Percentiles rank a stretch among this genome's conserved stretches.
Evolutionary conservation across 192 early-diverging fungal species (phyloP).

Genomic region (Umbelopsis isabellina): DNA sequence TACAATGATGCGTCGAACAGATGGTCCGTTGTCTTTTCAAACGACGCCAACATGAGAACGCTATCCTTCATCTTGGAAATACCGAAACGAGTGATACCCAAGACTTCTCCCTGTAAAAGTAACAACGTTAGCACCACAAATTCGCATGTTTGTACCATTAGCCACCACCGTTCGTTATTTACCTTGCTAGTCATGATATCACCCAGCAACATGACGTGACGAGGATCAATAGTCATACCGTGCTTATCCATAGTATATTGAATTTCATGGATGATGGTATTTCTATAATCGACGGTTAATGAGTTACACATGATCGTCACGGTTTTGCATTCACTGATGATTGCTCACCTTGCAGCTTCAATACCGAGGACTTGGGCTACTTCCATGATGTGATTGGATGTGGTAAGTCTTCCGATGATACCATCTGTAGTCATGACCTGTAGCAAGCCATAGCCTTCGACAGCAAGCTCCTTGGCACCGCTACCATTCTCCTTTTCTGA

Average conservation of each 20-base stretch:
- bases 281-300: conserved; percentile 41
- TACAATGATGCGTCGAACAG: conserved; percentile 97
- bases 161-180: not conserved
- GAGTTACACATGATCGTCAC: not conserved
- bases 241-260: conserved; percentile 82
- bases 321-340: not conserved
- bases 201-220: conserved; percentile 95
- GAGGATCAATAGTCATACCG: conserved; percentile 92
- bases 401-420: conserved; percentile 76
- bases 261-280: conserved; percentile 91
- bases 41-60: conserved; percentile 98
- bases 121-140: not conserved
- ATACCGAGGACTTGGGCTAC: conserved; percentile 89
- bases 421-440: conserved; percentile 97
- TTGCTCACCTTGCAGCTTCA: conserved; percentile 80
- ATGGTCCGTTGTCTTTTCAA: conserved; percentile 99
- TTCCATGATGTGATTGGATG: conserved; percentile 94
- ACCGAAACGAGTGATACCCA: conserved; percentile 98
- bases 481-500: conserved; percentile 60
- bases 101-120: conserved; percentile 80
- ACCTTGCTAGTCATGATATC: conserved; percentile 98
- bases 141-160: not conserved
- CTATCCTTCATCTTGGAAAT: conserved; percentile 99
- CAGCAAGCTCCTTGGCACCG: conserved; percentile 70
- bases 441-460: conserved; percentile 92